Base-by-base conservation (phyloP, 139 green algal genomes). In the Auxenochlorella pyrenoidosa region DNA sequence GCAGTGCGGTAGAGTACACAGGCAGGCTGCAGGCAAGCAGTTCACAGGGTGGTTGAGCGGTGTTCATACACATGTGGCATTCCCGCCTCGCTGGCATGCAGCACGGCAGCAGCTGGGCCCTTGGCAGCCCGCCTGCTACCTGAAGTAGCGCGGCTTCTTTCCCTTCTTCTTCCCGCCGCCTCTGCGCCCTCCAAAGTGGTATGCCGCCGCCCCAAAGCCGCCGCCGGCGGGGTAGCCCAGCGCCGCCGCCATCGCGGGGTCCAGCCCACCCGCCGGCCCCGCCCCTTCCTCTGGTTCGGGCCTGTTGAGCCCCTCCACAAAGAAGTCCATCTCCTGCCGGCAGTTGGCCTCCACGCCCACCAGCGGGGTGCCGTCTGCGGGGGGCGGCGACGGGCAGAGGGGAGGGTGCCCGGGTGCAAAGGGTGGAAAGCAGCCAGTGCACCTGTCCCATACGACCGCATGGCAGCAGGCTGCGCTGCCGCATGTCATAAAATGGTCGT, bases 261-360 rank as follows among this genome's bases (percentile, higher is more conserved):
- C 40, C 40, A 36, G 41, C 73, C 24, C 24, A 24, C 73, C 43
- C 22, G 38, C 66, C 32, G 21, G 66, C 66, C 16, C 36, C 32
- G 68, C 54, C 54, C 22, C 54, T 2, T 63, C 66, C 32, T 73
- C 66, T 40, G 66, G 8, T 12, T 73, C 66, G 32, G 66, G 32
- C 66, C 13, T 3, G 66, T 73, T 40, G 32, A 40, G 32, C 30
- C 28, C 40, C 73, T 79, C 73, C 21, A 51, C 54, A 36, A 90
- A 88, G 51, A 73, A 90, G 8, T 85, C 38, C 51, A 90, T 71
- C 60, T 90, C 87, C 41, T 88, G 10, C 10, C 75, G 68, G 75
- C 70, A 78, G 36, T 68, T 85, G 63, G 80, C 80, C 80, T 79
- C 54, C 54, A 90, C 79, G 30, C 87, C 87, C 51, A 90, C 87